A percentile compares a stretch with the other conserved stretches of the same genome.
Conservation (phyloP, 2,329 filamentous ascomycete species). For the Endothia cerciana region DNA sequence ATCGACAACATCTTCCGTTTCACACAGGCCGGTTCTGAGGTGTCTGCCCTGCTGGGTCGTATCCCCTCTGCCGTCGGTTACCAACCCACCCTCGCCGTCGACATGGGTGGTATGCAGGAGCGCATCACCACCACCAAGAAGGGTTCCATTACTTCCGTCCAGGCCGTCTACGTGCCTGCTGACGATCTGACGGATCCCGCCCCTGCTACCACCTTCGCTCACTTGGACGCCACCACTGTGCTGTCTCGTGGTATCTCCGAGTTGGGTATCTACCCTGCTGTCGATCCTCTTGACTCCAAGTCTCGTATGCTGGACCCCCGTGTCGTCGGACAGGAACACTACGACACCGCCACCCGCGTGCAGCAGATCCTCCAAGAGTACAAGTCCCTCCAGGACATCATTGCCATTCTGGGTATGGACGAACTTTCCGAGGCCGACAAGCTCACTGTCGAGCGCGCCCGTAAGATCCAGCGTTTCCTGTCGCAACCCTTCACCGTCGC, state of each 20-base stretch:
- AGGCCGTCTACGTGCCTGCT: constrained; percentile 99
- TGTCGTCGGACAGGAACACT: constrained; percentile 98
- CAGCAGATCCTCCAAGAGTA: constrained; percentile 99
- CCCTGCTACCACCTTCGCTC: constrained; percentile 98
- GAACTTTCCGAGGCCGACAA: constrained; percentile 99
- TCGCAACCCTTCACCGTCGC: constrained; percentile 94
- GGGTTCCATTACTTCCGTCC: constrained; percentile 99
- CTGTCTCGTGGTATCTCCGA: constrained; percentile 99
- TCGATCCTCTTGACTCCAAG: constrained; percentile 99
- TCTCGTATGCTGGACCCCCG: constrained; percentile 99
- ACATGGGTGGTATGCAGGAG: constrained; percentile 99
- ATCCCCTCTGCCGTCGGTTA: constrained; percentile 99
- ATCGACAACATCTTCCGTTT: constrained; percentile 99
- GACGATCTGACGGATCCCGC: constrained; percentile 99
- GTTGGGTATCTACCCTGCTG: constrained; percentile 99
- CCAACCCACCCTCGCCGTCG: constrained; percentile 96
- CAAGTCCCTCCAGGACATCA: constrained; percentile 99
- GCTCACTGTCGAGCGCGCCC: constrained; percentile 99
- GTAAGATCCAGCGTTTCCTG: constrained; percentile 99
- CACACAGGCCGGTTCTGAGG: constrained; percentile 99
- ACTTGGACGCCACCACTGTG: constrained; percentile 99
- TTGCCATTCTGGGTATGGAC: constrained; percentile 99
- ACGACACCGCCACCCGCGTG: constrained; percentile 89
- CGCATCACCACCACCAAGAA: constrained; percentile 99
- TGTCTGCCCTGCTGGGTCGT: constrained; percentile 98